Evolutionary conservation across 108 stramenopile genomes (phyloP), one percentile per base, ranked within the genome.

Genomic region (Skeletonema potamos): DNA sequence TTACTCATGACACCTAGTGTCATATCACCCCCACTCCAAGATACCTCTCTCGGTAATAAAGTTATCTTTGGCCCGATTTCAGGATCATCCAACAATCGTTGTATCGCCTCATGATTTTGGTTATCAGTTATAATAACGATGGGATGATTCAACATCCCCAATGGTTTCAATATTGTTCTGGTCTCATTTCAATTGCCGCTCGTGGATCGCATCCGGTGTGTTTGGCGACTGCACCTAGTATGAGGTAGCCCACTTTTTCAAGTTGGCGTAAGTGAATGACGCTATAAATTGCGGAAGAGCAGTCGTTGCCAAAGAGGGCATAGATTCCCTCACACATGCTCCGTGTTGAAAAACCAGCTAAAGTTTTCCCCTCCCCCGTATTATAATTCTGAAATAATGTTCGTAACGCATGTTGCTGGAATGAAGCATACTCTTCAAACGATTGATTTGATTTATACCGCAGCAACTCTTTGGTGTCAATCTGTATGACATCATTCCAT

Each of bases 141-240:
- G 0, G 78, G 78, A 56, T 63, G 60, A 10, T 73, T 11, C 61
- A 72, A 48, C 78, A 79, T 58, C 1, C 66, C 67, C 24, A 79
- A 46, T 20, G 78, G 78, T 24, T 27, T 26, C 15, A 79, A 56
- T 10, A 79, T 73, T 0, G 71, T 48, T 30, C 78, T 32, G 78
- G 78, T n/a, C 64, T 54, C 78, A 79, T 79, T 17, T 79, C 65
- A n/a, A 79, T 17, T 6, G 78, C 78, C 8, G 78, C 78, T 10
- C 64, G 36, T 7, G 79, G 79, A 66, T 81, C 79, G 43, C 72
- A 74, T n/a, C 73, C 73, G 30, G 72, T 65, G 2, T 24, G 36
- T 54, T 30, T 54, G n/a, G 36, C 4, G 4, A 76, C 24, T 7
- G 28, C 22, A 7, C 20, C 37, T 41, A 76, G n/a, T 15, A 76